These are phyloP conservation scores for Ceratobasidium sp. DNA, from an alignment of 1,284 basidiomycete species.

Conservation along the genomic window DNA sequence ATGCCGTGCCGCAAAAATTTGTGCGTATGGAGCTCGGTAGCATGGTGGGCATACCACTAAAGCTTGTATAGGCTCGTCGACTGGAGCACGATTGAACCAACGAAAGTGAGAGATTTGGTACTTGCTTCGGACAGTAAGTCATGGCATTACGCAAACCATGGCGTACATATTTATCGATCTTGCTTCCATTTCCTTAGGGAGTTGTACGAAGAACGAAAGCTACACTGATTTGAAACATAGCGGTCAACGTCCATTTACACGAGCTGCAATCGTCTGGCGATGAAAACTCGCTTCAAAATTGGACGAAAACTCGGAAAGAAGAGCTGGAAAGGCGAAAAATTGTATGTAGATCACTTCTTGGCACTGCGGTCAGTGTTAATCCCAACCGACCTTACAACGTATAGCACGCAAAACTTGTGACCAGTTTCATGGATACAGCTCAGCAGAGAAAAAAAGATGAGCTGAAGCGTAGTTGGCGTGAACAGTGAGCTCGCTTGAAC, in stretches of 20 bases:
- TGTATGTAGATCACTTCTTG: not conserved
- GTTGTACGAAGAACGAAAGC: not conserved
- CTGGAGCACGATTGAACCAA: not conserved
- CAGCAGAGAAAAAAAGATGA: not conserved
- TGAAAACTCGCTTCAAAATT: not conserved
- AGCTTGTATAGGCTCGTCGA: not conserved
- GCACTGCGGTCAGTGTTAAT: not conserved
- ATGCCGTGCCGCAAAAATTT: not conserved
- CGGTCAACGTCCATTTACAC: not conserved
- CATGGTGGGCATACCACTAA: not conserved
- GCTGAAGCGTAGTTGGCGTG: not conserved
- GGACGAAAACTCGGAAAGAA: not conserved
- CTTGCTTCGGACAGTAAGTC: not conserved
- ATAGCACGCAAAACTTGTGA: not conserved
- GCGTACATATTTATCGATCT: not conserved
- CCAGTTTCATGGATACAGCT: not conserved
- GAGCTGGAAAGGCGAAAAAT: not conserved
- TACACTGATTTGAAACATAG: not conserved
- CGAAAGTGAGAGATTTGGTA: not conserved
- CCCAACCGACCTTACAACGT: not conserved
- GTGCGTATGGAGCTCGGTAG: not conserved
- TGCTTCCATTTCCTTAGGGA: not conserved
- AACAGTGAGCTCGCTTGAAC: conserved; percentile 72
- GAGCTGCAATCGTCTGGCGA: not conserved
- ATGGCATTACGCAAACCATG: not conserved